Base-by-base conservation (phyloP, 2,329 filamentous ascomycete species). In the Aspergillus brasiliensis region DNA sequence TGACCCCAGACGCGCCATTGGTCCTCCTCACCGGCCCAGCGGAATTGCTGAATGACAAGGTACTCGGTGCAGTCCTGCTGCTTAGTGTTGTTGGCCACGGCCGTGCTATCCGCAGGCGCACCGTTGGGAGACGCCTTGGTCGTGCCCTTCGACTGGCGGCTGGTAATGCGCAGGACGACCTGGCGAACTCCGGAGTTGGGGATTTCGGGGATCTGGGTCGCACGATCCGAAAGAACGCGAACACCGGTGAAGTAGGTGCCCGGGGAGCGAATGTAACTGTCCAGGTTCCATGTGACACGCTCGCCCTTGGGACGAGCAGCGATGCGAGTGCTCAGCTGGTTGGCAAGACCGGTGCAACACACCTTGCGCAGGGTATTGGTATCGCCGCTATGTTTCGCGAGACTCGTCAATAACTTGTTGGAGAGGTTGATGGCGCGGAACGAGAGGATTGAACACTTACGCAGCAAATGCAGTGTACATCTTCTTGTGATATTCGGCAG, bases 1-100 rank as follows among this genome's bases (percentile, higher is more conserved):
- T 77, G 76, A 3, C 82, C 82, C 82, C 82, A 84, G 53, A 83
- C 69, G 62, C 76, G 78, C 82, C 82, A 84, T 15, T 74, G 69
- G 11, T 73, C 72, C 42, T 79, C 71, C 60, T 77, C 71, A 8
- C 79, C 77, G 28, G 72, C 72, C 67, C 77, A 73, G 37, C 77
- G 68, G 34, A 78, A 63, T 68, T 78, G 77, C 71, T 84, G 82
- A 23, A 84, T 66, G 13, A 84, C 82, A 28, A 84, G 65, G 62
- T 84, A 83, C 67, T 84, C 82, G 2, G 72, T 75, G 62, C 76
- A 76, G 62, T 78, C 76, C 69, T 78, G 78, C 54, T 74, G 67
- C 68, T 77, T 78, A 15, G 67, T 64, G n/a, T 69, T 62, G 23
- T 62, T 11, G n/a, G 53, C 34, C 21, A 51, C 56, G 17, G 51